Conservation (phyloP, 805 yeast species). For the Candida orba region DNA sequence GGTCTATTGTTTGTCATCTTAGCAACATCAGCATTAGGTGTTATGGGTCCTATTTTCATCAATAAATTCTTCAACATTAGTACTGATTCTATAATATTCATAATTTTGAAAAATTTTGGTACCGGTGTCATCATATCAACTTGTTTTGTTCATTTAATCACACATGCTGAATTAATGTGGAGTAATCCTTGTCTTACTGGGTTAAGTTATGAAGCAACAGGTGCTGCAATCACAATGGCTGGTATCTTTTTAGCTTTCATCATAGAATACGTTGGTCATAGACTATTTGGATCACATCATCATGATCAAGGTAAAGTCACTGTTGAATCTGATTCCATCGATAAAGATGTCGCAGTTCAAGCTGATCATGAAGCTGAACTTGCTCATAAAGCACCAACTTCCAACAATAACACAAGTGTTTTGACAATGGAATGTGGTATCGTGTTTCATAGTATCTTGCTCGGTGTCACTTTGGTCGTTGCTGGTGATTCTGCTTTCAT, state of each 20-base stretch:
- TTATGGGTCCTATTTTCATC: conserved; percentile 13
- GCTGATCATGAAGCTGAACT: neutral
- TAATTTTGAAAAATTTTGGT: conserved; percentile 15
- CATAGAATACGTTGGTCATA: conserved; percentile 11
- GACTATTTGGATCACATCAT: conserved; percentile 4
- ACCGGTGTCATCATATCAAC: conserved; percentile 19
- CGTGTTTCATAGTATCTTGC: conserved; percentile 70
- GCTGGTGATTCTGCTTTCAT: conserved; percentile 62
- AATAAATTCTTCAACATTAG: conserved; percentile 5
- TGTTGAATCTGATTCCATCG: neutral
- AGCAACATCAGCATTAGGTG: conserved; percentile 11
- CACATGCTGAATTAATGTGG: conserved; percentile 17
- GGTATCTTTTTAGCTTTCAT: conserved; percentile 15
- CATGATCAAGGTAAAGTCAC: neutral
- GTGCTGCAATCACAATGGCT: conserved; percentile 16
- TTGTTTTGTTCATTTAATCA: conserved; percentile 16
- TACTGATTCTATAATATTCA: conserved; percentile 8
- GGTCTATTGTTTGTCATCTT: conserved; percentile 14
- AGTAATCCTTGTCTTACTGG: conserved; percentile 13
- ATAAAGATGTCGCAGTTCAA: neutral
- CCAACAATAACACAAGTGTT: conserved; percentile 22
- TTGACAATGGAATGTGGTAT: conserved; percentile 67
- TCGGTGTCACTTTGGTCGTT: conserved; percentile 70
- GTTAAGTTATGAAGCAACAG: conserved; percentile 13
- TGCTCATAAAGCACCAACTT: neutral